Percentiles rank a stretch among this genome's conserved stretches.
These are phyloP conservation scores for Cinchona pubescens DNA, from an alignment of 257 asterid genomes.

Conservation along the genomic window DNA sequence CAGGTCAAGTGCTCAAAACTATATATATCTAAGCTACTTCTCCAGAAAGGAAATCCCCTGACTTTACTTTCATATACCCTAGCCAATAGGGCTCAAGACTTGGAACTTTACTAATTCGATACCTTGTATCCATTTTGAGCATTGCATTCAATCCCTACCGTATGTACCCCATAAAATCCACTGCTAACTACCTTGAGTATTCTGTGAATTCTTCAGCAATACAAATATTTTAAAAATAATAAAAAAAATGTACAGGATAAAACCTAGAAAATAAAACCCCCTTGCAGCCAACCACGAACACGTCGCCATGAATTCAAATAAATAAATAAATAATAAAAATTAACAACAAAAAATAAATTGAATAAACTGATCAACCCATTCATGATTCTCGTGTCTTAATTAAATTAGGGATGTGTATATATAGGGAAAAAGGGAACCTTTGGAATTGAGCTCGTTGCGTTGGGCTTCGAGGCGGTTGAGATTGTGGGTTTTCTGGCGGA, in stretches of 20 bases:
- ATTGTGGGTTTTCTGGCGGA: conserved; percentile 57
- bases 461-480: conserved; percentile 77
- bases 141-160: not conserved
- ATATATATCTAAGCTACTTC: not conserved
- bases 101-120: not conserved
- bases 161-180: not conserved
- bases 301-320: too few relatives aligned
- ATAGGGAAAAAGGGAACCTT: conserved; percentile 32
- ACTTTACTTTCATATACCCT: not conserved
- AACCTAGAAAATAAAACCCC: not conserved
- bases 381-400: not conserved
- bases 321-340: too few relatives aligned
- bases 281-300: too few relatives aligned
- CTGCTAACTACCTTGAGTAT: not conserved
- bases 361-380: too few relatives aligned
- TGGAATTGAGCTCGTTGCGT: conserved; percentile 66
- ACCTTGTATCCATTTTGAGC: not conserved
- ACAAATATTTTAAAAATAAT: not conserved
- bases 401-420: not conserved
- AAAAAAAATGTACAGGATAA: not conserved
- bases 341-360: too few relatives aligned
- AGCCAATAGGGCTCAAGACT: not conserved
- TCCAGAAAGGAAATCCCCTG: not conserved
- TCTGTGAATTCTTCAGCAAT: not conserved
- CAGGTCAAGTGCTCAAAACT: not conserved